phyloP scores from a whole-genome alignment of 345 rosid genomes.

The Heritiera fomes region DNA sequence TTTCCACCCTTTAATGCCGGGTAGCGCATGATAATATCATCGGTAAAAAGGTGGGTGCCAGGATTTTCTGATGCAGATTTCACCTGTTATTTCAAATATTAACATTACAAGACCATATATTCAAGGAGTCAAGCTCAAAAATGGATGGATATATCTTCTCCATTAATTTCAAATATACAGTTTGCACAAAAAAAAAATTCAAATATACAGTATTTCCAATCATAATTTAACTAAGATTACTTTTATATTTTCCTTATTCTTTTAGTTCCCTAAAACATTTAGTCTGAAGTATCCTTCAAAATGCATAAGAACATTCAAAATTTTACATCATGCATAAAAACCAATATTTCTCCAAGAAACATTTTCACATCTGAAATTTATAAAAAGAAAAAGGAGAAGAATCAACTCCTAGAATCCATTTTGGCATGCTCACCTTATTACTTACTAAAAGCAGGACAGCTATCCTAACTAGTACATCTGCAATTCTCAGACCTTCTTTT shows the following conservation, averaged over 20 bases:
- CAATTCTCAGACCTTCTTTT: conserved; percentile 94
- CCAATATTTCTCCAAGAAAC: background rate
- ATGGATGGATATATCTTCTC: background rate
- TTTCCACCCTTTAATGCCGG: conserved; percentile 84
- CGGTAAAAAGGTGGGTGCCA: conserved; percentile 51
- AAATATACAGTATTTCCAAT: background rate
- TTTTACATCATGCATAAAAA: background rate
- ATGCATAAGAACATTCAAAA: background rate
- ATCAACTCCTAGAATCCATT: background rate
- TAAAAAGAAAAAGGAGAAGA: background rate
- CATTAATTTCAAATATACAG: background rate
- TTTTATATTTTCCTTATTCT: background rate
- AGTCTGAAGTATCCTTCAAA: background rate
- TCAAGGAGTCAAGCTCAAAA: conserved; percentile 18
- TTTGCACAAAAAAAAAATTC: background rate
- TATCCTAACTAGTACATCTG: conserved; percentile 84
- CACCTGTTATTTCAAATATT: conserved; percentile 45
- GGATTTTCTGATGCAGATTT: conserved; percentile 57
- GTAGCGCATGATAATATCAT: conserved; percentile 67
- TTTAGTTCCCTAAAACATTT: conserved; percentile 3
- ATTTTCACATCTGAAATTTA: background rate
- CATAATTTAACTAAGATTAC: background rate
- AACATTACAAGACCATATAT: conserved; percentile 20
- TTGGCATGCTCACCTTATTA: conserved; percentile 65
- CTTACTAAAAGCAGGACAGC: conserved; percentile 63